Conservation (phyloP, 768 basidiomycete genomes). For the Fibroporia radiculosa region DNA sequence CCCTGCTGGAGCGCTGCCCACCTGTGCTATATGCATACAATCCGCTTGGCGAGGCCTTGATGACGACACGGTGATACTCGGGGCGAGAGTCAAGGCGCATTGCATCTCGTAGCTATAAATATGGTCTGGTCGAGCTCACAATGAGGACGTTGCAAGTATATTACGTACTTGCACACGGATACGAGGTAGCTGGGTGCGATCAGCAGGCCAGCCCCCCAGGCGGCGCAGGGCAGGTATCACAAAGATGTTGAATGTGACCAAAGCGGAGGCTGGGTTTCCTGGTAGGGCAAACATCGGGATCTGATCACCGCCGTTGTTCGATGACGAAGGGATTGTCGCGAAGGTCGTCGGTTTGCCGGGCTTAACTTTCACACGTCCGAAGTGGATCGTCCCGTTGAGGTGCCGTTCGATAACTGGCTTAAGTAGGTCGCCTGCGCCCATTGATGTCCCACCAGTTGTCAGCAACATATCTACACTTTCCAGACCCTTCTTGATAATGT, state of each 20-base stretch:
- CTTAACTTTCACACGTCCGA: constrained; percentile 71
- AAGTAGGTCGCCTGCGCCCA: constrained; percentile 82
- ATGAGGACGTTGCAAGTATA: too few species aligned
- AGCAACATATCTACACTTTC: constrained; percentile 65
- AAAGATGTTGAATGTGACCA: constrained; percentile 81
- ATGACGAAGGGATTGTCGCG: constrained; percentile 54
- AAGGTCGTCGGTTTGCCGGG: constrained; percentile 88
- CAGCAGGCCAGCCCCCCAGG: constrained; percentile 59
- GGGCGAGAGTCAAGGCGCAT: constrained; percentile 68
- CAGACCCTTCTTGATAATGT: constrained; percentile 49
- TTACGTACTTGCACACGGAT: constrained; percentile 54
- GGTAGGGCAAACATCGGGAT: constrained; percentile 81
- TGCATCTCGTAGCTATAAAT: constrained; percentile 41
- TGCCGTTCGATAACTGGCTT: constrained; percentile 84
- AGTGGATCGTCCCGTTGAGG: constrained; percentile 70
- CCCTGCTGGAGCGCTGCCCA: constrained; percentile 78
- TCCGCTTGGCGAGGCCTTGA: constrained; percentile 36
- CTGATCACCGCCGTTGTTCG: constrained; percentile 16
- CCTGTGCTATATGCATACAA: constrained; percentile 75
- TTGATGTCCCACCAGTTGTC: constrained; percentile 86
- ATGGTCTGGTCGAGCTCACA: background rate
- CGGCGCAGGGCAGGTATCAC: constrained; percentile 72
- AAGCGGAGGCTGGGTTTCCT: constrained; percentile 82
- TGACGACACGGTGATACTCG: constrained; percentile 76
- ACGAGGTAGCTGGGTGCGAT: constrained; percentile 48